Evolutionary conservation across 805 yeast genomes (phyloP).

Genomic region (Myxozyma lipomycoides): DNA sequence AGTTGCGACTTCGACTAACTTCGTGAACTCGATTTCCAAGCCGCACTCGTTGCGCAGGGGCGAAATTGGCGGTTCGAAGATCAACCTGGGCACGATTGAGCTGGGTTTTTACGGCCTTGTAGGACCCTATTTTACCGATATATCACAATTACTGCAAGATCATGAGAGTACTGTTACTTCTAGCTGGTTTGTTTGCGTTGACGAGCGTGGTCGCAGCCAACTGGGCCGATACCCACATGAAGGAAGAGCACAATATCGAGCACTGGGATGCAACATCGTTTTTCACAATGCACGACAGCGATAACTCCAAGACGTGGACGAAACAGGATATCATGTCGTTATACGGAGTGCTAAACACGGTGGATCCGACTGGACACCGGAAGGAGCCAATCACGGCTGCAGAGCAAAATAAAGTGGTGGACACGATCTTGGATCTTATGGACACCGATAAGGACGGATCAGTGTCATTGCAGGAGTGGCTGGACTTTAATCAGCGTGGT

Average conservation of each 20-base stretch:
- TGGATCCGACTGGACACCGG: constrained; percentile 28
- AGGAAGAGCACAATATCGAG: constrained; percentile 77
- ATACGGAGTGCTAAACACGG: constrained; percentile 65
- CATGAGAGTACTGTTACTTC: no score
- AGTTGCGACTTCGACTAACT: no score
- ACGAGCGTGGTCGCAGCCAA: no score
- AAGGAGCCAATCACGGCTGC: constrained; percentile 52
- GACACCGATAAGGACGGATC: constrained; percentile 65
- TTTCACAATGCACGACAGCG: constrained; percentile 72
- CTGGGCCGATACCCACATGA: constrained; percentile 94
- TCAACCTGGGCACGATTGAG: no score
- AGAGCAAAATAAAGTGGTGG: constrained; percentile 51
- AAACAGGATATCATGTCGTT: constrained; percentile 69
- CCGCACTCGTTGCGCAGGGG: no score
- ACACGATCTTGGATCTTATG: constrained; percentile 52
- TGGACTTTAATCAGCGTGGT: constrained; percentile 55
- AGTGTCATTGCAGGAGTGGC: constrained; percentile 67
- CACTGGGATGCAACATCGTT: constrained; percentile 69
- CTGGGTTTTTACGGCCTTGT: no score
- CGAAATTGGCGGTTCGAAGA: no score
- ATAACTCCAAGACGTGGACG: constrained; percentile 51
- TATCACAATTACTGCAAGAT: no score
- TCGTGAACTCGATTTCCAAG: not conserved
- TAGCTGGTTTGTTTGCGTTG: no score
- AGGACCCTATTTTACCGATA: no score